Conservation (phyloP, 2,329 filamentous ascomycete species). For the Fusarium equiseti region DNA sequence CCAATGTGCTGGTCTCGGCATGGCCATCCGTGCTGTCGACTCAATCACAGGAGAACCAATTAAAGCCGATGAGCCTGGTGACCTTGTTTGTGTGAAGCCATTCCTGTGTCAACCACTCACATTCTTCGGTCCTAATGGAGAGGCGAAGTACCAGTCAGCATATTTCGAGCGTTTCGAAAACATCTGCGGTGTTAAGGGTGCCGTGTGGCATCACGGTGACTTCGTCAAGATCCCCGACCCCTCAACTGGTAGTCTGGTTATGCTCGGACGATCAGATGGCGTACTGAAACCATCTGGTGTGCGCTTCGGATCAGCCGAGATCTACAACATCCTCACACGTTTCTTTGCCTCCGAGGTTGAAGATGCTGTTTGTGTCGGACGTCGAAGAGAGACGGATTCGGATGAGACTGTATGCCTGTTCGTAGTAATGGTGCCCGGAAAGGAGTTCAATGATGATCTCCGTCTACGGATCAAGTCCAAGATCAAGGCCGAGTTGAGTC, state of each 20-base stretch:
- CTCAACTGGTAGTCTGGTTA: conserved; percentile 80
- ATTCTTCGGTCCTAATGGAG: conserved; percentile 78
- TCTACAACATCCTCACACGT: conserved; percentile 92
- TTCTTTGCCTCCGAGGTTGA: conserved; percentile 83
- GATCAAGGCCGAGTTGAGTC: conserved; percentile 83
- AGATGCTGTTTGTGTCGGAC: conserved; percentile 89
- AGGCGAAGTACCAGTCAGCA: conserved; percentile 80
- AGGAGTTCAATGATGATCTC: conserved; percentile 70
- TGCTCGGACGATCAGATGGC: conserved; percentile 93
- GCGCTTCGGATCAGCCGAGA: conserved; percentile 92
- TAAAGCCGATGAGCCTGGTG: conserved; percentile 77
- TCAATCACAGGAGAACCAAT: conserved; percentile 67
- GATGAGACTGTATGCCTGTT: conserved; percentile 94
- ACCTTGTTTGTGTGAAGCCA: conserved; percentile 86
- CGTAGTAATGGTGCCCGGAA: conserved; percentile 76
- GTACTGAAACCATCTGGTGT: conserved; percentile 94
- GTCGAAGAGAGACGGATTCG: conserved; percentile 75
- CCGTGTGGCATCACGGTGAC: conserved; percentile 93
- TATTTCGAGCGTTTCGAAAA: conserved; percentile 88
- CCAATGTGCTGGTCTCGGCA: conserved; percentile 81
- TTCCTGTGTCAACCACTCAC: conserved; percentile 93
- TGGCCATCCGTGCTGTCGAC: conserved; percentile 76
- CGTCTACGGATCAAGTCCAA: conserved; percentile 72
- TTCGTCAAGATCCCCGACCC: conserved; percentile 79
- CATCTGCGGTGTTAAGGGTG: conserved; percentile 53